Evolutionary conservation across 192 early-diverging fungal genomes (phyloP).

Genomic region (Linnemannia elongata): DNA sequence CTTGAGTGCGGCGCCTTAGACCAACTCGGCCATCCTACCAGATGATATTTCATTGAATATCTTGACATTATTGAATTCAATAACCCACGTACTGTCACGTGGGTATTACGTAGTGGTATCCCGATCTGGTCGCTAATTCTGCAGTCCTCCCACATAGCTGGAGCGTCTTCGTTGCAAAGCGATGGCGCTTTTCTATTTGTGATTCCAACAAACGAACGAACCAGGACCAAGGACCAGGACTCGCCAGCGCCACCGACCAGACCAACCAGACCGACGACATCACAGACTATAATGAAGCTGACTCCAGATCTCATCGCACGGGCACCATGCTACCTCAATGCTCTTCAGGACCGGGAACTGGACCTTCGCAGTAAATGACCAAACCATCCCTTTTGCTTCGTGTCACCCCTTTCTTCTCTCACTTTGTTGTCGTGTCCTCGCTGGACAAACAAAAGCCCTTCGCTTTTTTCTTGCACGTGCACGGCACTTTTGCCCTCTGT

Average conservation of each 20-base stretch:
- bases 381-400: background rate
- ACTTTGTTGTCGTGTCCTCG: background rate
- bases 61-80: background rate
- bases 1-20: conserved; percentile 87
- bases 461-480: background rate
- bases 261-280: background rate
- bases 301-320: conserved; percentile 79
- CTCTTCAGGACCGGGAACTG: conserved; percentile 91
- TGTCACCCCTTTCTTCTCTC: background rate
- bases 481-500: background rate
- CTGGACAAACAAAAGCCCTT: background rate
- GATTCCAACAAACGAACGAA: background rate
- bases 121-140: background rate
- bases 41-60: background rate
- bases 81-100: background rate
- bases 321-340: conserved; percentile 82
- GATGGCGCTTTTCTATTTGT: background rate
- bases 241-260: background rate
- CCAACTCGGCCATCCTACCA: conserved; percentile 76
- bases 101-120: background rate
- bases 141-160: background rate
- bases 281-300: conserved; percentile 71
- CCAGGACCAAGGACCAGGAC: background rate
- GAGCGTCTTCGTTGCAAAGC: background rate
- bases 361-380: conserved; percentile 82